Percentiles rank a stretch among this genome's conserved stretches.
These are phyloP conservation scores for Sporodiniella umbellata DNA, from an alignment of 371 early-diverging fungal species.

Conservation along the genomic window DNA sequence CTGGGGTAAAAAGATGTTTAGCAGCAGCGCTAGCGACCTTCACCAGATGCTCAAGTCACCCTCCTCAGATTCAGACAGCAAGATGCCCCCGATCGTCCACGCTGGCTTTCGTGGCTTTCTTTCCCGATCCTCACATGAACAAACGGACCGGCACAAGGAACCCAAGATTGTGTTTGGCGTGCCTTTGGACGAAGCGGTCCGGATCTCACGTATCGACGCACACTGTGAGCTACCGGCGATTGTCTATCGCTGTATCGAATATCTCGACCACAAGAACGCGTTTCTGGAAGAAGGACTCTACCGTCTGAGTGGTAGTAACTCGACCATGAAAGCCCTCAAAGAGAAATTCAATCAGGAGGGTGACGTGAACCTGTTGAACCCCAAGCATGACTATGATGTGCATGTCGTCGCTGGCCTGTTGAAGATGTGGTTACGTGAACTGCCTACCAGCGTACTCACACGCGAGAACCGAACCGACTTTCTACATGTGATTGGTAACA, in stretches of 20 bases:
- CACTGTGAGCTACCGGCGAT: slow-evolving; percentile 63
- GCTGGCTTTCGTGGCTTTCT: slow-evolving; percentile 27
- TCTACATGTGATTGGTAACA: slow-evolving; percentile 55
- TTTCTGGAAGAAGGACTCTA: slow-evolving; percentile 79
- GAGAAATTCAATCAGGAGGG: slow-evolving; percentile 67
- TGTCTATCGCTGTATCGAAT: slow-evolving; percentile 84
- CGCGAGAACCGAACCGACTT: slow-evolving; percentile 67
- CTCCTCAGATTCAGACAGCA: not conserved
- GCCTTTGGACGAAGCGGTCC: slow-evolving; percentile 28
- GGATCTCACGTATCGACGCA: slow-evolving; percentile 23
- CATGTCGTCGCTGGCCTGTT: slow-evolving; percentile 85
- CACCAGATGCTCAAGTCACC: not conserved
- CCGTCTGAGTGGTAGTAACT: slow-evolving; percentile 66
- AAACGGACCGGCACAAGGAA: not conserved
- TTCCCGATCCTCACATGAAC: slow-evolving; percentile 26
- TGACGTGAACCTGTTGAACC: slow-evolving; percentile 58
- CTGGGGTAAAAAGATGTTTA: slow-evolving; percentile 51
- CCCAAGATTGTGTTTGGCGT: slow-evolving; percentile 50
- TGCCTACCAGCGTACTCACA: slow-evolving; percentile 76
- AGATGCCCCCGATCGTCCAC: too few relatives aligned
- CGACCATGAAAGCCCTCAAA: slow-evolving; percentile 56
- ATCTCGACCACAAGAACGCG: slow-evolving; percentile 69
- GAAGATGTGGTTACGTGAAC: slow-evolving; percentile 80
- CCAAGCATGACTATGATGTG: slow-evolving; percentile 63
- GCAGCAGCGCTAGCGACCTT: slow-evolving; percentile 6